Percentiles rank a stretch among this genome's conserved stretches.
Conservation (phyloP, 129 eudicot genomes). For the Erigeron canadensis region DNA sequence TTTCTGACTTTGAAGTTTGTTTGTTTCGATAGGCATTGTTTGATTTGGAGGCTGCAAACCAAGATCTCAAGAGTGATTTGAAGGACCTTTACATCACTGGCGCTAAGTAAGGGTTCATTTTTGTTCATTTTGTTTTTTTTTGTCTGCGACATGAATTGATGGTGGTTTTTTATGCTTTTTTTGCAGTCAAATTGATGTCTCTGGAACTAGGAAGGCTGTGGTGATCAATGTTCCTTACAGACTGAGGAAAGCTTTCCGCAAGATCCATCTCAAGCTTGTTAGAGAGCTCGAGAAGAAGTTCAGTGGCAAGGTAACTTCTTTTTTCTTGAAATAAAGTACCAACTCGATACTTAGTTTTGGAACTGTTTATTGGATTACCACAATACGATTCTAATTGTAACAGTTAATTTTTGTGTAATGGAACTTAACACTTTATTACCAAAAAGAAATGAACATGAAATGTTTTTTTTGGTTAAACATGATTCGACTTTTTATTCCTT, state of each 20-base stretch:
- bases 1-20: background rate
- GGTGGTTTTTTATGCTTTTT: background rate
- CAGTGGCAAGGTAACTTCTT: conserved; percentile 70
- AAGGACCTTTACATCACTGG: conserved; percentile 68
- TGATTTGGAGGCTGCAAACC: conserved; percentile 66
- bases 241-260: conserved; percentile 85
- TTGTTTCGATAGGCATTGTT: conserved; percentile 43
- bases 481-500: too few species aligned
- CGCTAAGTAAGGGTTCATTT: conserved; percentile 35
- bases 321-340: background rate
- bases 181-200: conserved; percentile 74
- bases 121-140: background rate
- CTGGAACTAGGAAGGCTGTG: conserved; percentile 76
- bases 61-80: conserved; percentile 69
- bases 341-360: too few species aligned
- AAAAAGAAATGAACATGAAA: too few species aligned
- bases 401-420: too few species aligned
- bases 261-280: conserved; percentile 78
- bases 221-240: conserved; percentile 86
- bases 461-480: too few species aligned
- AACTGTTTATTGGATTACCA: too few species aligned
- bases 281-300: conserved; percentile 96
- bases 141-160: background rate
- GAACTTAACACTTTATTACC: too few species aligned
- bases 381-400: too few species aligned